phyloP scores from a whole-genome alignment of 192 early-diverging fungal genomes.

The Umbelopsis ramanniana region DNA sequence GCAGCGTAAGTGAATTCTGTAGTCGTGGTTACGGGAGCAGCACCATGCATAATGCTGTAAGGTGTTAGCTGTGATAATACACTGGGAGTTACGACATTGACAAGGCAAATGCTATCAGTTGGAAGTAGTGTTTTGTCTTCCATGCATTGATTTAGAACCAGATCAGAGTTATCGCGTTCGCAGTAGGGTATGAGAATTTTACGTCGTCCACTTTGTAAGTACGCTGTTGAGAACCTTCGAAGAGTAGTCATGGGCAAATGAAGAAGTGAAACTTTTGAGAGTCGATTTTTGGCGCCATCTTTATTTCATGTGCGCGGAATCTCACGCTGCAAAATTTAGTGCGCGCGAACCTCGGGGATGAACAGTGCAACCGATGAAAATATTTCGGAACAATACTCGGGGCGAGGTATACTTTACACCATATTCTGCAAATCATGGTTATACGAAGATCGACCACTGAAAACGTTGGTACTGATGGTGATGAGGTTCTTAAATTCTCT shows the following conservation, averaged over 20 bases:
- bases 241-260: background rate
- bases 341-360: background rate
- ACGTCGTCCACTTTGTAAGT: constrained; percentile 10
- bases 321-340: constrained; percentile 15
- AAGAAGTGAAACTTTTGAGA: background rate
- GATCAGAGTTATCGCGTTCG: background rate
- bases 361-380: background rate
- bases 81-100: constrained; percentile 5
- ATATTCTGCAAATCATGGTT: background rate
- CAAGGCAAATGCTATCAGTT: constrained; percentile 8
- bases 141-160: background rate
- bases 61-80: background rate
- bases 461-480: too few species aligned
- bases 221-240: constrained; percentile 11
- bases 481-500: too few species aligned
- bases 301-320: background rate
- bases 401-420: background rate
- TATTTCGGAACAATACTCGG: constrained; percentile 13
- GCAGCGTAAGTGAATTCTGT: background rate
- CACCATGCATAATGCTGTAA: background rate
- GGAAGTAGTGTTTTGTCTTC: constrained; percentile 4
- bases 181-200: constrained; percentile 17
- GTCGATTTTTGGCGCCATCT: background rate
- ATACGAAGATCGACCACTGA: too few species aligned
- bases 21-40: background rate